Evolutionary conservation across 2,329 filamentous ascomycete species (phyloP).

Genomic region (Tolypocladium inflatum): DNA sequence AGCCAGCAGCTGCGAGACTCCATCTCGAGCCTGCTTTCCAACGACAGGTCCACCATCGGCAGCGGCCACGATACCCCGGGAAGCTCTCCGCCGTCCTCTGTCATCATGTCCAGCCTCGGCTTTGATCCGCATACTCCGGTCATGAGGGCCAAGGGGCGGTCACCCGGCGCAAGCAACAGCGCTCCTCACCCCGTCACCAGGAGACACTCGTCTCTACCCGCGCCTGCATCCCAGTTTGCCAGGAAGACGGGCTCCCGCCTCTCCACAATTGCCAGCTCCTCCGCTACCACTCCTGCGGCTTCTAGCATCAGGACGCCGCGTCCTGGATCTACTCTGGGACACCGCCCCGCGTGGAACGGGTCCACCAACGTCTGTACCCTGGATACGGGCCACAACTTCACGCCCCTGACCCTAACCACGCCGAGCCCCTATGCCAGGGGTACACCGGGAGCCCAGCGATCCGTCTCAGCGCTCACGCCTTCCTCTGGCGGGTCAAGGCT

Average conservation of each 20-base stretch:
- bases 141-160: conserved; percentile 34
- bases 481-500: conserved; percentile 34
- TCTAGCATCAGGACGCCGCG: conserved; percentile 26
- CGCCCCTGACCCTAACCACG: conserved; percentile 49
- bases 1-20: conserved; percentile 81
- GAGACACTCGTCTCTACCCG: conserved; percentile 38
- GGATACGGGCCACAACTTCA: conserved; percentile 59
- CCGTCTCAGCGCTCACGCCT: conserved; percentile 32
- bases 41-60: conserved; percentile 61
- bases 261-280: conserved; percentile 38
- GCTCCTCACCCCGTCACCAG: conserved; percentile 35
- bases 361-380: conserved; percentile 49
- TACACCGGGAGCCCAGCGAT: conserved; percentile 29
- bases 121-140: conserved; percentile 37
- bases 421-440: conserved; percentile 46
- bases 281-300: conserved; percentile 37
- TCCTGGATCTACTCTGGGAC: conserved; percentile 35
- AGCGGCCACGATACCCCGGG: conserved; percentile 64
- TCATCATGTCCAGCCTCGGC: conserved; percentile 49
- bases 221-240: conserved; percentile 27
- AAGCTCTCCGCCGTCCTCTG: conserved; percentile 54
- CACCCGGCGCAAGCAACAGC: conserved; percentile 35
- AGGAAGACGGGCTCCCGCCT: conserved; percentile 34
- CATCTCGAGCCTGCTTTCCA: conserved; percentile 82
- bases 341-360: conserved; percentile 63